A percentile compares a stretch with the other conserved stretches of the same genome.
Evolutionary conservation across 2,329 filamentous ascomycete species (phyloP).

Genomic region (Hypomyces perniciosus): DNA sequence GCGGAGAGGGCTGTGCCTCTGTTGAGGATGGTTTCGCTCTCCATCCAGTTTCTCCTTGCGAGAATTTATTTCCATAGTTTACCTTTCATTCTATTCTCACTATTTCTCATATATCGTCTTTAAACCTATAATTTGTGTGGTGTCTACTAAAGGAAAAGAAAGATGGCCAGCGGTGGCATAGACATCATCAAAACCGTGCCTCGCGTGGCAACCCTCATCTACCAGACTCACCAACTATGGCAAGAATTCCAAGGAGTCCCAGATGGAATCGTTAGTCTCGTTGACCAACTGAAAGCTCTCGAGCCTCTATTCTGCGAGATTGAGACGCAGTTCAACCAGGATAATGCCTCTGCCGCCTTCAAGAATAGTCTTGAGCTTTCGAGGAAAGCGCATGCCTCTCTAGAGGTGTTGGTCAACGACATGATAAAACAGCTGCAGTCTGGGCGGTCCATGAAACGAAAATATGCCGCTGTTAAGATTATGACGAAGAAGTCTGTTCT

Average conservation of each 20-base stretch:
- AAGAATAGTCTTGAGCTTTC: constrained; percentile 12
- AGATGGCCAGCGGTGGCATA: constrained; percentile 18
- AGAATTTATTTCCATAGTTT: background rate
- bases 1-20: constrained; percentile 4
- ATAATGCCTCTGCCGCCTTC: constrained; percentile 1
- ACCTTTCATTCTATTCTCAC: background rate
- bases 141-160: background rate
- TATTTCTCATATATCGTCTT: background rate
- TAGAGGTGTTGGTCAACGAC: constrained; percentile 15
- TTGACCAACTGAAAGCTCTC: constrained; percentile 15
- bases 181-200: constrained; percentile 21
- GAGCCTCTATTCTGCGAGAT: constrained; percentile 15
- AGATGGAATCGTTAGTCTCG: constrained; percentile 15
- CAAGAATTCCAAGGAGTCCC: constrained; percentile 21
- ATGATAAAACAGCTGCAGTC: constrained; percentile 12
- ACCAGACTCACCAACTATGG: constrained; percentile 20
- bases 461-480: constrained; percentile 16
- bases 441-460: constrained; percentile 15
- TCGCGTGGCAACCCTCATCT: constrained; percentile 17
- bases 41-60: background rate
- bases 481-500: constrained; percentile 16
- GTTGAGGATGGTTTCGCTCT: background rate
- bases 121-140: background rate
- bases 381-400: constrained; percentile 10
- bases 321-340: constrained; percentile 12